A percentile compares a stretch with the other conserved stretches of the same genome.
Evolutionary conservation across 768 basidiomycete genomes (phyloP).

Genomic region (Chalciporus pseudorubinellus): DNA sequence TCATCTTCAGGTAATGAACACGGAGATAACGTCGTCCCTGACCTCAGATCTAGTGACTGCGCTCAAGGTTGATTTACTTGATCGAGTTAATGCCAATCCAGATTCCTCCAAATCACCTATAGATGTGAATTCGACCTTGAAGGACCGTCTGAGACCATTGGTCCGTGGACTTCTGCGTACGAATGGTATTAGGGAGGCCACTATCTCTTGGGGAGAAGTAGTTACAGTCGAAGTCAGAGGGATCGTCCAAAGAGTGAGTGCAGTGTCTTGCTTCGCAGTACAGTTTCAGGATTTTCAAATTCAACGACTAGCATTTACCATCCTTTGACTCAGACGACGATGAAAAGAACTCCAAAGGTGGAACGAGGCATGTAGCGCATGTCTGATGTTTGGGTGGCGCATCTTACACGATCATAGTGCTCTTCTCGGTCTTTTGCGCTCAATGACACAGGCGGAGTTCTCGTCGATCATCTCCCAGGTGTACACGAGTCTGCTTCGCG

Average conservation of each 20-base stretch:
- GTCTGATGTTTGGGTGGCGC: not conserved
- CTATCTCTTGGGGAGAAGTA: conserved; percentile 66
- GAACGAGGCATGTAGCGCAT: conserved; percentile 21
- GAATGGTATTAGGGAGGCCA: conserved; percentile 64
- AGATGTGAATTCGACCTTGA: conserved; percentile 44
- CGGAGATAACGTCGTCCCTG: conserved; percentile 74
- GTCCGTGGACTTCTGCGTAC: conserved; percentile 77
- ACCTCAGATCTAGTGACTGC: conserved; percentile 75
- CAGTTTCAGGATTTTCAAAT: not conserved
- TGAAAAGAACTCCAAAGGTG: conserved; percentile 34
- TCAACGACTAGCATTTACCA: conserved; percentile 51
- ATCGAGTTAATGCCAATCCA: conserved; percentile 41
- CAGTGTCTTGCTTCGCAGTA: conserved; percentile 1
- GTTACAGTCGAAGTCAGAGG: conserved; percentile 59
- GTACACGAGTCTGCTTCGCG: conserved; percentile 59
- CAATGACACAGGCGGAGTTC: conserved; percentile 70
- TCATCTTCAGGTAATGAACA: conserved; percentile 66
- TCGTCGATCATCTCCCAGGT: conserved; percentile 56
- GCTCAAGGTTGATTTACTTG: conserved; percentile 62
- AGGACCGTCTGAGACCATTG: conserved; percentile 67
- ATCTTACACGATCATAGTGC: conserved; percentile 20
- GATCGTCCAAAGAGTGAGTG: conserved; percentile 58
- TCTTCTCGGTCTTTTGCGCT: conserved; percentile 56
- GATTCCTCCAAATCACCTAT: conserved; percentile 10
- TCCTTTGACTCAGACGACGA: conserved; percentile 57